Evolutionary conservation across 257 asterid species (phyloP).

Genomic region (Fraxinus cuspidata): DNA sequence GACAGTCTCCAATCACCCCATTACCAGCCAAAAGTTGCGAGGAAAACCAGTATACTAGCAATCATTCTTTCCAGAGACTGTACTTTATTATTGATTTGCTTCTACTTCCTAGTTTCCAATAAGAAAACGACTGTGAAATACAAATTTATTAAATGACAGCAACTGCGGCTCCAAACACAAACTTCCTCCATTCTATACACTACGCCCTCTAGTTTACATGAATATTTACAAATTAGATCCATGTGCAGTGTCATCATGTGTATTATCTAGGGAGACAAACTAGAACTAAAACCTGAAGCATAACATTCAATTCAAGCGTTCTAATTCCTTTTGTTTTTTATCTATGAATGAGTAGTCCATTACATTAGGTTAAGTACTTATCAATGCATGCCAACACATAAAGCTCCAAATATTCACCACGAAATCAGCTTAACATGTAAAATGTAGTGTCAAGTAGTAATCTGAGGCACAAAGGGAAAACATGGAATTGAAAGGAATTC

Average conservation of each 20-base stretch:
- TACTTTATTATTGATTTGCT: too few relatives aligned
- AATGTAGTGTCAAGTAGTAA: neutral
- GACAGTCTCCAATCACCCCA: neutral
- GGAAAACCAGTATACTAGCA: slow-evolving; percentile 2
- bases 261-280: neutral
- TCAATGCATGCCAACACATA: slow-evolving; percentile 4
- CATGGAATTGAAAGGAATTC: slow-evolving; percentile 9
- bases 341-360: neutral
- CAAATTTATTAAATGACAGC: too few relatives aligned
- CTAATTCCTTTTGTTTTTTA: neutral
- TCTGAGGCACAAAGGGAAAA: slow-evolving; percentile 5
- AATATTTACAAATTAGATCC: too few relatives aligned
- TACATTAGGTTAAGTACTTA: slow-evolving; percentile 2
- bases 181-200: too few relatives aligned
- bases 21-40: slow-evolving; percentile 20
- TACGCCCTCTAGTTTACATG: too few relatives aligned
- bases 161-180: too few relatives aligned
- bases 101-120: too few relatives aligned
- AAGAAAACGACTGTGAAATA: too few relatives aligned
- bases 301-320: neutral
- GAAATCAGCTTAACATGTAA: slow-evolving; percentile 11
- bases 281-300: neutral
- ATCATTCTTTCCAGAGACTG: too few relatives aligned
- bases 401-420: slow-evolving; percentile 1
- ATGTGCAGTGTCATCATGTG: too few relatives aligned